These are phyloP conservation scores for Apostasia shenzhenica DNA, from an alignment of 106 monocot species.

Conservation along the genomic window DNA sequence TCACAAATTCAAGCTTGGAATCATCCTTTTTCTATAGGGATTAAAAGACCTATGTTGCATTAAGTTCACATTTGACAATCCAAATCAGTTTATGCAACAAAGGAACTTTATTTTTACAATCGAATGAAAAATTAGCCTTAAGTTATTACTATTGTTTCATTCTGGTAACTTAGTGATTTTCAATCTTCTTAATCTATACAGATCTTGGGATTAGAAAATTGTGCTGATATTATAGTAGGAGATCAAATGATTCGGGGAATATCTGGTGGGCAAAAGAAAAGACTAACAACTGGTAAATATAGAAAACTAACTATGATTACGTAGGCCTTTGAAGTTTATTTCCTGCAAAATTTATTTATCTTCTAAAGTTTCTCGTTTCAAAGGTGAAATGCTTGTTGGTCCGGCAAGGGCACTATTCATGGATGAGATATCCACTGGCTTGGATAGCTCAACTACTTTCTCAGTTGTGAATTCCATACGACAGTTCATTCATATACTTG, in stretches of 20 bases:
- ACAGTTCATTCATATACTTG: slow-evolving; percentile 12
- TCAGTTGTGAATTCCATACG: slow-evolving; percentile 7
- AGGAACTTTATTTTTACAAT: no score
- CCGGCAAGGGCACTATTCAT: slow-evolving; percentile 13
- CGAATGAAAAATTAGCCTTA: no score
- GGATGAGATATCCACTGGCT: slow-evolving; percentile 17
- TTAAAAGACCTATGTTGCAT: no score
- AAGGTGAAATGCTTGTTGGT: slow-evolving; percentile 18
- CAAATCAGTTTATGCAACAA: no score
- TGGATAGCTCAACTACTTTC: slow-evolving; percentile 17
- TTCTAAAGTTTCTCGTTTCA: background rate
- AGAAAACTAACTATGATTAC: background rate
- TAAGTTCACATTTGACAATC: no score
- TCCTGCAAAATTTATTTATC: background rate
- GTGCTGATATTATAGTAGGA: slow-evolving; percentile 8
- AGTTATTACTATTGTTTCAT: no score
- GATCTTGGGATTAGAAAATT: slow-evolving; percentile 16
- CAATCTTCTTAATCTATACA: background rate
- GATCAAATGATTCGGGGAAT: slow-evolving; percentile 15
- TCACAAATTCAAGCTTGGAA: no score
- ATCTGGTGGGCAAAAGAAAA: slow-evolving; percentile 17
- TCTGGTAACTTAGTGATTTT: no score
- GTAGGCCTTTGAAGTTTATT: background rate
- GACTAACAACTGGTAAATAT: slow-evolving; percentile 12
- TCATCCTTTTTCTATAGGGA: no score